Percentiles rank a stretch among this genome's conserved stretches.
Evolutionary conservation across 208 protist species (phyloP).

Genomic region (Strigomonas culicis): DNA sequence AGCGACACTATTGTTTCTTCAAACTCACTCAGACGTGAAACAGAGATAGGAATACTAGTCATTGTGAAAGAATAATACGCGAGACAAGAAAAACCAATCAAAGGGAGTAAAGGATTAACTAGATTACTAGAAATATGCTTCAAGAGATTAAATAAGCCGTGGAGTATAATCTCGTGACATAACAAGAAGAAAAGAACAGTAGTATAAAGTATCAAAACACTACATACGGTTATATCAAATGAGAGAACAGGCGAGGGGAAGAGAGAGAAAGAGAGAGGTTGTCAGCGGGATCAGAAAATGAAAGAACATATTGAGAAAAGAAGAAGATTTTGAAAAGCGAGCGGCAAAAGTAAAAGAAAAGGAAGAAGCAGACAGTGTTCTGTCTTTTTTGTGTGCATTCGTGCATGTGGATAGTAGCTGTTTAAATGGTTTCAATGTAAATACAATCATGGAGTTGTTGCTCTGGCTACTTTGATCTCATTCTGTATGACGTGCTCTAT

Average conservation of each 20-base stretch:
- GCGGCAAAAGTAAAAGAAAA: not conserved
- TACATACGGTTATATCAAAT: not conserved
- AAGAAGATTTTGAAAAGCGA: not conserved
- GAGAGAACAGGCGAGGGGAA: not conserved
- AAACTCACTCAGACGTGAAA: constrained; percentile 25
- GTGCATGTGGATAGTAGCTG: no score
- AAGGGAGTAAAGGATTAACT: not conserved
- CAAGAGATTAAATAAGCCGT: not conserved
- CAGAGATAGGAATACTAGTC: constrained; percentile 11
- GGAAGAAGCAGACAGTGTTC: no score
- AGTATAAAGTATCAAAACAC: no score
- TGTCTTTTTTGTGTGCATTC: no score
- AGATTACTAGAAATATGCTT: not conserved
- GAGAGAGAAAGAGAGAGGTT: not conserved
- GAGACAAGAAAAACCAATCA: not conserved
- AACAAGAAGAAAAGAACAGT: no score
- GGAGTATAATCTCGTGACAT: no score
- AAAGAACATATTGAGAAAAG: not conserved
- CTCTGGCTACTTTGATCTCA: not conserved
- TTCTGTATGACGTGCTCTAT: not conserved
- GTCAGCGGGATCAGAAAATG: no score
- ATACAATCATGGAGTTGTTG: no score
- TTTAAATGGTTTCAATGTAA: no score
- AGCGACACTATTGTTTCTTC: constrained; percentile 32
- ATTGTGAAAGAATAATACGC: not conserved